A percentile compares a stretch with the other conserved stretches of the same genome.
phyloP scores from a whole-genome alignment of 2,329 filamentous ascomycete genomes.

The Bretziella fagacearum region DNA sequence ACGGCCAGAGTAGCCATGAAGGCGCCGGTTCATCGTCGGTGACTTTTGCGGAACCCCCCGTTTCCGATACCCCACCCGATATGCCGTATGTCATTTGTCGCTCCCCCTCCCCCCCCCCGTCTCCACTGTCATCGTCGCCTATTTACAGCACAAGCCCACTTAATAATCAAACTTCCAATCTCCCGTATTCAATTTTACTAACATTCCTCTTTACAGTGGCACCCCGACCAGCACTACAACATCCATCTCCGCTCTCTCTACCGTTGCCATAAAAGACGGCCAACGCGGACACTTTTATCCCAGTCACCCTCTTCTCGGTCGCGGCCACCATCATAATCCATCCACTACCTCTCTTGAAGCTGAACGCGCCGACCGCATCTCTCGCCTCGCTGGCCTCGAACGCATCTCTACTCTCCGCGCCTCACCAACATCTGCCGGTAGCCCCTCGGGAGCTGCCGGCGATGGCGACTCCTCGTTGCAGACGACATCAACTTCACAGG shows the following conservation, averaged over 20 bases:
- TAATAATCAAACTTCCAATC: no score
- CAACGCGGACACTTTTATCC: slow-evolving; percentile 58
- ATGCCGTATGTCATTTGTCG: slow-evolving; percentile 50
- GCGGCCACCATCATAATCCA: slow-evolving; percentile 41
- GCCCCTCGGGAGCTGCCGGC: slow-evolving; percentile 22
- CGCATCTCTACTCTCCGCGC: slow-evolving; percentile 62
- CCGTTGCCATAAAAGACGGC: slow-evolving; percentile 90
- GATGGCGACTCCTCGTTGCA: slow-evolving; percentile 25
- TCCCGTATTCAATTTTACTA: no score
- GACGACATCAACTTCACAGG: slow-evolving; percentile 34
- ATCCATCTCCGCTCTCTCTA: slow-evolving; percentile 78
- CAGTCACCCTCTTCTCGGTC: slow-evolving; percentile 32
- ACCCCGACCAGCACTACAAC: slow-evolving; percentile 88
- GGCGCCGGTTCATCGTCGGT: background rate
- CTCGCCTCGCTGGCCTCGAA: slow-evolving; percentile 80
- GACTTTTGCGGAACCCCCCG: slow-evolving; percentile 20
- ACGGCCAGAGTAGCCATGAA: background rate
- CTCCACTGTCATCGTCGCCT: background rate
- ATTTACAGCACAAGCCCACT: no score
- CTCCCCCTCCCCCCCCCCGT: background rate
- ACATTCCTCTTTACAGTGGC: slow-evolving; percentile 46
- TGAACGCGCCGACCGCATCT: slow-evolving; percentile 88
- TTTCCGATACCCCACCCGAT: slow-evolving; percentile 74
- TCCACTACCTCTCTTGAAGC: slow-evolving; percentile 64
- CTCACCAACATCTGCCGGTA: slow-evolving; percentile 19